phyloP scores from a whole-genome alignment of 2,329 filamentous ascomycete genomes.

The Penicillium paneum region DNA sequence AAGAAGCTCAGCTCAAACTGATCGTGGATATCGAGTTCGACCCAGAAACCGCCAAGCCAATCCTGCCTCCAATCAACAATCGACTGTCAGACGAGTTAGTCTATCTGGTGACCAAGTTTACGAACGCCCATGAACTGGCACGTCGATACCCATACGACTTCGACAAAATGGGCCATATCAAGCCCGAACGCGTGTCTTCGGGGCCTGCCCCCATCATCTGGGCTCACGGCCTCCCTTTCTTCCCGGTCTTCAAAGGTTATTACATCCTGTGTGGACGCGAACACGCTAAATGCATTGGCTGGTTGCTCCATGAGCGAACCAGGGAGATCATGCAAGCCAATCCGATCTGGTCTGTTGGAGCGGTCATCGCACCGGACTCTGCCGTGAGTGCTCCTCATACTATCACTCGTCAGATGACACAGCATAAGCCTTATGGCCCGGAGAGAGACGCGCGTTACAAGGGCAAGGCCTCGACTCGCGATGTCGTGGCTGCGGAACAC shows the following conservation, averaged over 20 bases:
- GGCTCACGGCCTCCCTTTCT: conserved; percentile 21
- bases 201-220: conserved; percentile 14
- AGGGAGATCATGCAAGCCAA: neutral
- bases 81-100: conserved; percentile 20
- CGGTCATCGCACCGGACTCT: conserved; percentile 17
- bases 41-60: neutral
- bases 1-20: conserved; percentile 9
- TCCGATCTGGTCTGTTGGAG: conserved; percentile 16
- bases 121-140: neutral
- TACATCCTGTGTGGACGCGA: conserved; percentile 19
- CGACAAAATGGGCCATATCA: conserved; percentile 10
- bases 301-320: conserved; percentile 6
- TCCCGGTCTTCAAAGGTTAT: conserved; percentile 21
- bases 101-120: conserved; percentile 15
- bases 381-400: conserved; percentile 6
- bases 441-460: neutral
- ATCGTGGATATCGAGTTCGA: neutral
- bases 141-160: conserved; percentile 19
- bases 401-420: conserved; percentile 10
- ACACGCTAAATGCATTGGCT: conserved; percentile 14
- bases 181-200: conserved; percentile 13
- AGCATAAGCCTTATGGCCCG: neutral
- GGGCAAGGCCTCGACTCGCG: neutral
- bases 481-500: neutral
- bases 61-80: conserved; percentile 12